Conservation (phyloP, 2,329 filamentous ascomycete genomes). For the Phaeophleospora eucalypticola region DNA sequence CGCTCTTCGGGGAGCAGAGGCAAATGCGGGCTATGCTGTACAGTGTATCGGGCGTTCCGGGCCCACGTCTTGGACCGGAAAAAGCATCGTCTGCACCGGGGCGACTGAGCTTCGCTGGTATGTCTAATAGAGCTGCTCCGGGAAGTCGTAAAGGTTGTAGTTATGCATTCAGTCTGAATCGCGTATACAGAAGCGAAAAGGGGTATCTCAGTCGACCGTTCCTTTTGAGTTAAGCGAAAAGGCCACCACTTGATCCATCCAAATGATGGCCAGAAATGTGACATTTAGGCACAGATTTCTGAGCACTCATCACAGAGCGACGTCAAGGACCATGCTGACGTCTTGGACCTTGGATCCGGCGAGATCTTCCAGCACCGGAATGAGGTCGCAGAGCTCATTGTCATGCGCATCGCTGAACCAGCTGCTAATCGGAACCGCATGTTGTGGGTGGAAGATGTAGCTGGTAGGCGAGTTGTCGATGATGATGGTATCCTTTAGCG, state of each 20-base stretch:
- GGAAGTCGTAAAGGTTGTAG: conserved; percentile 15
- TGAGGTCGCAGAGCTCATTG: conserved; percentile 95
- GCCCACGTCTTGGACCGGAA: not conserved
- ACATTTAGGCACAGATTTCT: no score
- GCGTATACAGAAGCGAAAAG: conserved; percentile 19
- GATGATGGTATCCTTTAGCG: conserved; percentile 96
- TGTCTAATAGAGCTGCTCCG: conserved; percentile 2
- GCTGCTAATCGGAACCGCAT: conserved; percentile 97
- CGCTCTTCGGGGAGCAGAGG: not conserved
- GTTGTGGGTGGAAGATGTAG: conserved; percentile 99
- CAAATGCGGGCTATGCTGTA: conserved; percentile 7
- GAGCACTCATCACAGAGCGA: conserved; percentile 58
- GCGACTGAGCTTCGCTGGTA: conserved; percentile 7
- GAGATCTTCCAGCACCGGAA: conserved; percentile 96
- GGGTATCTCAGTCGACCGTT: conserved; percentile 21
- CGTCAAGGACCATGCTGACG: conserved; percentile 95
- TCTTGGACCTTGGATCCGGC: conserved; percentile 84
- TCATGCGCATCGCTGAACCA: conserved; percentile 99
- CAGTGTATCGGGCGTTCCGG: conserved; percentile 3
- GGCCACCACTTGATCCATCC: not conserved
- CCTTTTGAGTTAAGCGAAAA: conserved; percentile 12
- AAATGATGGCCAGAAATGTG: no score
- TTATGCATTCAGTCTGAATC: conserved; percentile 8
- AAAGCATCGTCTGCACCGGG: conserved; percentile 5
- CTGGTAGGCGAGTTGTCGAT: conserved; percentile 99